A percentile compares a stretch with the other conserved stretches of the same genome.
These are phyloP conservation scores for Xylaria sp. DNA, from an alignment of 2,329 filamentous ascomycete genomes.

Conservation along the genomic window DNA sequence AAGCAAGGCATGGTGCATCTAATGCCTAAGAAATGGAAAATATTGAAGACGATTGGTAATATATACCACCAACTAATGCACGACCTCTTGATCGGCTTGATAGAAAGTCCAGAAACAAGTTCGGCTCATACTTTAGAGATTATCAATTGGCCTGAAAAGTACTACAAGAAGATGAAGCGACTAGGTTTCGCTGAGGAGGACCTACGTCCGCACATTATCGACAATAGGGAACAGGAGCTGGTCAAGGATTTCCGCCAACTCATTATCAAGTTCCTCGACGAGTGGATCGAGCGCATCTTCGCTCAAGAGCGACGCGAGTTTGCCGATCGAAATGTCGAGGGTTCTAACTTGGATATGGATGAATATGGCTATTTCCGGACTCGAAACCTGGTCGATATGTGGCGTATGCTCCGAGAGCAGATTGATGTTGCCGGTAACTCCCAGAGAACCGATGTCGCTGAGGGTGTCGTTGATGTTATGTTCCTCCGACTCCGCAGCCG, in stretches of 20 bases:
- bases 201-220: constrained; percentile 80
- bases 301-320: constrained; percentile 77
- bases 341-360: constrained; percentile 73
- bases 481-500: constrained; percentile 77
- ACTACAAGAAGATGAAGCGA: constrained; percentile 93
- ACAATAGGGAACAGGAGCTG: constrained; percentile 82
- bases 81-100: constrained; percentile 76
- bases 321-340: constrained; percentile 66
- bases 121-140: constrained; percentile 87
- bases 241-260: constrained; percentile 91
- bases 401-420: constrained; percentile 96
- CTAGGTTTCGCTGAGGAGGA: constrained; percentile 73
- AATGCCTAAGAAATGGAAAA: constrained; percentile 96
- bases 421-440: constrained; percentile 79
- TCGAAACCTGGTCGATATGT: constrained; percentile 87
- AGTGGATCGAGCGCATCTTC: constrained; percentile 96
- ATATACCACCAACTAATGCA: constrained; percentile 96
- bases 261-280: constrained; percentile 90
- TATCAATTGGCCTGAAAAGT: constrained; percentile 91
- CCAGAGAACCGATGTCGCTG: constrained; percentile 80
- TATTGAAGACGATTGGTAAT: constrained; percentile 80
- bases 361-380: constrained; percentile 89
- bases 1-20: constrained; percentile 86
- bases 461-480: constrained; percentile 95
- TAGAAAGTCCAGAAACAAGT: constrained; percentile 78